phyloP scores from a whole-genome alignment of 768 basidiomycete species.

The Lactifluus rugatus region DNA sequence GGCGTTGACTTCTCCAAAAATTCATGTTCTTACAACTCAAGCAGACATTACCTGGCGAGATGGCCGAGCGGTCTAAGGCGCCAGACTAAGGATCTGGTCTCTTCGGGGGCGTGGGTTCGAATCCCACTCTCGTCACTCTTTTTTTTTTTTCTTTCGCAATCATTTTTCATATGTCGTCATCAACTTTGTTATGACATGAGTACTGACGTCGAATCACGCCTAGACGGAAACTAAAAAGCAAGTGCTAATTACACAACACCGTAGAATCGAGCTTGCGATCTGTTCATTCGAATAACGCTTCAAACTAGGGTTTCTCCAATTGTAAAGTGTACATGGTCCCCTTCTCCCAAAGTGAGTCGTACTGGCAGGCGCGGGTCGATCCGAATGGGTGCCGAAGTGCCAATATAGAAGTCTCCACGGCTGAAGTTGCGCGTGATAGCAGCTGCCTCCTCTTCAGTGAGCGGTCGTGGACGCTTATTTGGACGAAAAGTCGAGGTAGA shows the following conservation, averaged over 20 bases:
- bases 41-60: conserved; percentile 31
- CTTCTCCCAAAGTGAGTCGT: conserved; percentile 69
- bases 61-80: conserved; percentile 89
- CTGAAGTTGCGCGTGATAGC: conserved; percentile 77
- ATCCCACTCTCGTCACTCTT: conserved; percentile 34
- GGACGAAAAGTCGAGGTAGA: conserved; percentile 75
- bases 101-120: conserved; percentile 43
- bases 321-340: conserved; percentile 67
- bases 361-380: conserved; percentile 78
- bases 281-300: not conserved
- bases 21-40: not conserved
- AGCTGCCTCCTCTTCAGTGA: conserved; percentile 76
- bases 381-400: conserved; percentile 68
- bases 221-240: not conserved
- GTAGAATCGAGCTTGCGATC: not conserved
- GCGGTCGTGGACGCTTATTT: conserved; percentile 64
- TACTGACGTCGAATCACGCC: too few relatives aligned
- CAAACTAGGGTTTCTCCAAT: conserved; percentile 42
- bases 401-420: conserved; percentile 76
- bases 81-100: conserved; percentile 63
- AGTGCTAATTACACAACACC: conserved; percentile 15
- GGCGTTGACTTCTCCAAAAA: not conserved
- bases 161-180: too few relatives aligned
- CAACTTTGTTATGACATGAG: too few relatives aligned
- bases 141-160: conserved; percentile 7